A percentile compares a stretch with the other conserved stretches of the same genome.
Evolutionary conservation across 164 flowering plant genomes (phyloP).

Genomic region (Euptelea pleiosperma): DNA sequence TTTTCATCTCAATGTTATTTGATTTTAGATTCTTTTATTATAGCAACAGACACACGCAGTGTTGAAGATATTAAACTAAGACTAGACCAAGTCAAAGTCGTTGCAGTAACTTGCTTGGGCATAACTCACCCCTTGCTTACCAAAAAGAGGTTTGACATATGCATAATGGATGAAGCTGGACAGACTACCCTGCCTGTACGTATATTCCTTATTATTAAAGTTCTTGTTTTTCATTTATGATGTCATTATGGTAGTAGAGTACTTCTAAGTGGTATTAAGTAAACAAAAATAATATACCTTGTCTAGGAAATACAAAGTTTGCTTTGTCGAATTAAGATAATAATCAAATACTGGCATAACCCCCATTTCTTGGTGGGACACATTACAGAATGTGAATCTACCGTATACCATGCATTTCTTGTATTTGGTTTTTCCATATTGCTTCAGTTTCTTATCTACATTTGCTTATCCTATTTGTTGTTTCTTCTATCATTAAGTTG

Average conservation of each 20-base stretch:
- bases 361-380: no score
- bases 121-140: constrained; percentile 79
- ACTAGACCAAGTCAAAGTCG: constrained; percentile 70
- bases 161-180: constrained; percentile 99
- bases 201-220: background rate
- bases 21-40: constrained; percentile 7
- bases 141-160: constrained; percentile 81
- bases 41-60: constrained; percentile 49
- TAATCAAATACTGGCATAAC: no score
- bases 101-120: constrained; percentile 94
- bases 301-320: background rate
- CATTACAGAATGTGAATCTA: no score
- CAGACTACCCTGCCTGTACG: constrained; percentile 95
- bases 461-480: no score
- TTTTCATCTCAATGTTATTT: constrained; percentile 2
- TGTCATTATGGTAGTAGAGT: background rate
- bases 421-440: no score
- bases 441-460: no score
- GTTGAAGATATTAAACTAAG: constrained; percentile 62
- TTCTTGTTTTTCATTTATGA: background rate
- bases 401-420: no score
- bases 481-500: no score
- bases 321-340: background rate
- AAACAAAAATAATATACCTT: background rate
- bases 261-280: background rate